These are phyloP conservation scores for Eutrema japonicum DNA, from an alignment of 345 rosid species.

Conservation along the genomic window DNA sequence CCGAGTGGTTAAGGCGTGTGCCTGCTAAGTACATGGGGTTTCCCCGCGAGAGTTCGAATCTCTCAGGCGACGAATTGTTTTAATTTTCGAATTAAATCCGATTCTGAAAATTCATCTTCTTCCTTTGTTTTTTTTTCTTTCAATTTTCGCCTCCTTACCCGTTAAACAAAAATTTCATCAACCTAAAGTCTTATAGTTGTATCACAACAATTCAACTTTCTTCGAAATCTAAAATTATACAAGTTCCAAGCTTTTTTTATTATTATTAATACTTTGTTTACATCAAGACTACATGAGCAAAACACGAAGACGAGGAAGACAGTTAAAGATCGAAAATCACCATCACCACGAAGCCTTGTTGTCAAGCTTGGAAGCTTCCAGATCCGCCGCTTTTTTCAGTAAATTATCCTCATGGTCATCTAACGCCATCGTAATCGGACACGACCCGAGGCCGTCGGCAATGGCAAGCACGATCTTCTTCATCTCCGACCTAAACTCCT, in stretches of 20 bases:
- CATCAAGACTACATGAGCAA: neutral
- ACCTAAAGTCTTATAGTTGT: neutral
- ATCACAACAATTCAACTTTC: slow-evolving; percentile 52
- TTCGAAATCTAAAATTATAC: slow-evolving; percentile 44
- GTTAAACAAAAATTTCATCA: no score
- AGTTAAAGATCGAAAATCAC: neutral
- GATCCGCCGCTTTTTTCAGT: slow-evolving; percentile 70
- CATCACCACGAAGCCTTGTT: slow-evolving; percentile 18
- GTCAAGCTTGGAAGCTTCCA: slow-evolving; percentile 63
- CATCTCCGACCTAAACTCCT: slow-evolving; percentile 68
- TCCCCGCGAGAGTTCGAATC: slow-evolving; percentile 82
- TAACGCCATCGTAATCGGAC: slow-evolving; percentile 72
- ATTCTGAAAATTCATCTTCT: neutral
- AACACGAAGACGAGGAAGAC: neutral
- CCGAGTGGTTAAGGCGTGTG: slow-evolving; percentile 64
- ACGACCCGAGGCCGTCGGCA: slow-evolving; percentile 70
- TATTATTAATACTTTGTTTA: neutral
- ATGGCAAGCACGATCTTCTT: slow-evolving; percentile 74
- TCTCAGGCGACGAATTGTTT: slow-evolving; percentile 61
- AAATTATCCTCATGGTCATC: slow-evolving; percentile 59
- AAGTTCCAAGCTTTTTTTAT: neutral
- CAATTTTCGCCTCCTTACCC: no score
- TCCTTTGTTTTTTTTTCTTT: neutral
- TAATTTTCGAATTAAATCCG: neutral
- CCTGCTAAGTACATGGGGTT: slow-evolving; percentile 74